Conservation (phyloP, 169 alveolate species). For the Plasmodium reichenowi region DNA sequence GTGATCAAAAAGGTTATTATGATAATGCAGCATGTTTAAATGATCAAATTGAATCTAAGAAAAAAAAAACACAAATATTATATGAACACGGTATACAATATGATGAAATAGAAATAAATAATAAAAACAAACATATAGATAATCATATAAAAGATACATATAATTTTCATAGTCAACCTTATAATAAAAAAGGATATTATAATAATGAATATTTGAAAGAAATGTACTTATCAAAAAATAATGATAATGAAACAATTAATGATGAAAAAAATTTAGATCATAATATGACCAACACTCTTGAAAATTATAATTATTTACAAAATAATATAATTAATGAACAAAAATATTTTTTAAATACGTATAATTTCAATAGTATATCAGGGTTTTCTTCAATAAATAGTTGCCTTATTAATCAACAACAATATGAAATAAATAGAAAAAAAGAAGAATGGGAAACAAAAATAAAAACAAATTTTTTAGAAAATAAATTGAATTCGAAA, state of each 20-base stretch:
- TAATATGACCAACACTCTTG: background rate
- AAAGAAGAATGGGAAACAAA: constrained; percentile 30
- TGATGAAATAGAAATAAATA: background rate
- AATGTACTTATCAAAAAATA: too few species aligned
- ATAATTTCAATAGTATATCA: constrained; percentile 18
- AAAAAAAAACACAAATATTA: too few species aligned
- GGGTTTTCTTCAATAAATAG: constrained; percentile 49
- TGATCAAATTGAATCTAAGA: background rate
- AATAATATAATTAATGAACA: constrained; percentile 1
- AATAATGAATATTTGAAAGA: constrained; percentile 3
- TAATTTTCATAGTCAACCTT: background rate
- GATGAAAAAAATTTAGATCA: background rate
- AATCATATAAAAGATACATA: background rate
- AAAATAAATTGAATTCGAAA: constrained; percentile 25
- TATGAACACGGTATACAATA: background rate
- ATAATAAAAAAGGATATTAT: background rate
- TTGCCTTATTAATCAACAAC: constrained; percentile 6
- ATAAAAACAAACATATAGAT: too few species aligned
- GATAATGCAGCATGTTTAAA: background rate
- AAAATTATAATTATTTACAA: background rate
- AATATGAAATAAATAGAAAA: constrained; percentile 5
- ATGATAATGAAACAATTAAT: background rate
- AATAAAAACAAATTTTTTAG: background rate
- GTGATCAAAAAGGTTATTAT: background rate
- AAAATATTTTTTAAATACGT: constrained; percentile 12